Evolutionary conservation across 129 eudicot species (phyloP), one percentile per base, ranked within the genome.

Genomic region (Escallonia rubra): DNA sequence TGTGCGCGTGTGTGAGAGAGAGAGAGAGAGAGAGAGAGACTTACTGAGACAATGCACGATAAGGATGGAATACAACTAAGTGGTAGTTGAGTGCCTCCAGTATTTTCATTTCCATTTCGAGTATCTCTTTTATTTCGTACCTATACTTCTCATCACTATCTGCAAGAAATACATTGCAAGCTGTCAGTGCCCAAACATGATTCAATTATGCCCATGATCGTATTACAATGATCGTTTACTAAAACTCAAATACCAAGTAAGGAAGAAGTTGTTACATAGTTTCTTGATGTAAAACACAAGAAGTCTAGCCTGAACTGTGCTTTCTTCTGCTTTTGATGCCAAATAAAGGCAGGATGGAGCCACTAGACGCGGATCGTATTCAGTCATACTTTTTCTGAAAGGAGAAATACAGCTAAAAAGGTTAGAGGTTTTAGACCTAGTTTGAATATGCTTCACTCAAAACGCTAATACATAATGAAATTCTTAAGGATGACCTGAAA

Each of bases 311-410:
- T 89, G 99, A 69, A 89, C 95, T 6, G 95, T 89, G 88, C 99
- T 89, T 80, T 93, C 99, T 79, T 93, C 99, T 38, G 95, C 99
- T 82, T 93, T 93, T 60, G 99, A 85, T 74, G 99, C 96, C 78
- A 93, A 84, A 76, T 93, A 93, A 74, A 93, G 79, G 86, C 99
- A 93, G 55, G 96, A 70, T 39, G 99, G 95, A 72, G 96, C 99
- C 75, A 93, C 92, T 45, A 93, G 81, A 76, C 99, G 95, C 58
- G 99, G 99, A 86, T 93, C 96, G 57, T 80, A 93, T 62, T 93
- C 96, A 0, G 92, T 80, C 96, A 93, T 83, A 78, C 92, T 84
- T 72, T 76, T 89, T 74, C 99, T 93, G 77, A 73, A 82, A 74
- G 16, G 7, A 60, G 50, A 57, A 50, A 64, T n/a, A 74, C 6